Evolutionary conservation across 495 filamentous ascomycete species (phyloP).

Genomic region (Neurospora sp.): DNA sequence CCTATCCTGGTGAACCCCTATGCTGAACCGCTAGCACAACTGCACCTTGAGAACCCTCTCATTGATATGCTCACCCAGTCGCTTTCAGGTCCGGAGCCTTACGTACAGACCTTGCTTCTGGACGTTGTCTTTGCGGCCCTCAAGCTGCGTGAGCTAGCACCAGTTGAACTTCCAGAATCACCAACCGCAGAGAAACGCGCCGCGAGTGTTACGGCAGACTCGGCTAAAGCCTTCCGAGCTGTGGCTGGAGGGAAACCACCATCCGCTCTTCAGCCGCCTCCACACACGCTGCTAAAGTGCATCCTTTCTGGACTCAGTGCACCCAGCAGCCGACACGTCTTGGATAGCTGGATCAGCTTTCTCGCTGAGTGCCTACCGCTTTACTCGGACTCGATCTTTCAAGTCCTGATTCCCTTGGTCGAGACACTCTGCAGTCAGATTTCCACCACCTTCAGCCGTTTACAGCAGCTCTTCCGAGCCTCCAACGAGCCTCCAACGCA

Average conservation of each 20-base stretch:
- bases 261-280: constrained; percentile 42
- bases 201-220: constrained; percentile 18
- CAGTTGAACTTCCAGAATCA: constrained; percentile 31
- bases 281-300: constrained; percentile 67
- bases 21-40: constrained; percentile 50
- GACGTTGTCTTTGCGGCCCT: constrained; percentile 64
- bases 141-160: constrained; percentile 49
- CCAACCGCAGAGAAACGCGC: constrained; percentile 34
- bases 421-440: constrained; percentile 79
- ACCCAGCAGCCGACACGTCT: constrained; percentile 57
- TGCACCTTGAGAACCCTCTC: constrained; percentile 62
- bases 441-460: constrained; percentile 51
- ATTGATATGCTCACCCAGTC: constrained; percentile 59
- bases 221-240: constrained; percentile 14
- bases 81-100: constrained; percentile 50
- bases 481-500: constrained; percentile 20
- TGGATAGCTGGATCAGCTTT: constrained; percentile 87
- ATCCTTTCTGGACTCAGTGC: constrained; percentile 75
- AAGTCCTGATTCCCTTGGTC: constrained; percentile 80
- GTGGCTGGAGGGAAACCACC: constrained; percentile 21
- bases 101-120: constrained; percentile 64
- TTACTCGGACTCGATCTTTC: constrained; percentile 74
- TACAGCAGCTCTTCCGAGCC: constrained; percentile 48
- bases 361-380: constrained; percentile 77
- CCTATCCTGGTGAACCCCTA: constrained; percentile 67